Conservation (phyloP, 2,329 filamentous ascomycete species). For the Venturia asperata region DNA sequence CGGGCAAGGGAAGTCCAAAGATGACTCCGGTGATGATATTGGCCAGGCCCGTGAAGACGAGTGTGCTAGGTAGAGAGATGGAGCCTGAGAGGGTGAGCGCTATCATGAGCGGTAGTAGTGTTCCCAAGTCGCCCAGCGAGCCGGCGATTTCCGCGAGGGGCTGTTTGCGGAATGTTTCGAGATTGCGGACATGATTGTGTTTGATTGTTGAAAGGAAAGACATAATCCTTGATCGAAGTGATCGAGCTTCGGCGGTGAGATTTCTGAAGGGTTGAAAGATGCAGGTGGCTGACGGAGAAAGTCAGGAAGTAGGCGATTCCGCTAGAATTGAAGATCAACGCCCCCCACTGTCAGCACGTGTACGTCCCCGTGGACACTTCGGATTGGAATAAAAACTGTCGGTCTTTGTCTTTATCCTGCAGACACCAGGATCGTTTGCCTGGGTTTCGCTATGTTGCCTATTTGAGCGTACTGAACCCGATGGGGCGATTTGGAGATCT, state of each 20-base stretch:
- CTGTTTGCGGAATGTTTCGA: conserved; percentile 45
- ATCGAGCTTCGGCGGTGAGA: neutral
- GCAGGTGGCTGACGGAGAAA: neutral
- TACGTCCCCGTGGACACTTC: neutral
- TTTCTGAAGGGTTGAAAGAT: neutral
- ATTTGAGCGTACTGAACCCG: neutral
- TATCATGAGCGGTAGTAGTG: conserved; percentile 81
- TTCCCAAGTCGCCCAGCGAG: conserved; percentile 81
- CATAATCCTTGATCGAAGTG: neutral
- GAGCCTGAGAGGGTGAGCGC: conserved; percentile 71
- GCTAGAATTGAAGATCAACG: neutral
- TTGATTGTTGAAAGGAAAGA: neutral
- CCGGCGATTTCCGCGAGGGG: conserved; percentile 76
- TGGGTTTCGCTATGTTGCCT: neutral
- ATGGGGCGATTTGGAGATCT: neutral
- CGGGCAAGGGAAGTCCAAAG: conserved; percentile 84
- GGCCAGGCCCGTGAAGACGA: conserved; percentile 81
- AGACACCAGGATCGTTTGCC: neutral
- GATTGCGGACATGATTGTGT: conserved; percentile 1
- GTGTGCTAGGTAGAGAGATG: conserved; percentile 73
- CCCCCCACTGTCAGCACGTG: conserved; percentile 1
- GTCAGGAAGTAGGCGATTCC: neutral
- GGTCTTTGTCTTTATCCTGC: neutral
- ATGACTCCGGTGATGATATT: conserved; percentile 75
- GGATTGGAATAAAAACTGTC: neutral